These are phyloP conservation scores for Prunus kanzakura DNA, from an alignment of 306 rosid genomes.

Conservation along the genomic window DNA sequence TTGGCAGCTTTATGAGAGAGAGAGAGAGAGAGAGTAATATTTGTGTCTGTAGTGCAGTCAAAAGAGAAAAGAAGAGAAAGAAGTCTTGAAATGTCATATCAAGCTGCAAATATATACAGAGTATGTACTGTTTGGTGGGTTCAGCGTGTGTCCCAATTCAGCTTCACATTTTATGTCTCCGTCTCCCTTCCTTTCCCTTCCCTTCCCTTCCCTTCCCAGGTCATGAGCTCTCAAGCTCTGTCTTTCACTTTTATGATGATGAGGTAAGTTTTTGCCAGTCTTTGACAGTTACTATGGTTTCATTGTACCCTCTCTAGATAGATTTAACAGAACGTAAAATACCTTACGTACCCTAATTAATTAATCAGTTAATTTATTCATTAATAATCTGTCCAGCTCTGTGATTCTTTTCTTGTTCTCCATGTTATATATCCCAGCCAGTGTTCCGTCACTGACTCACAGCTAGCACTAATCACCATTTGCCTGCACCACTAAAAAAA, in stretches of 20 bases:
- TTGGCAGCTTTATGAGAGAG: slow-evolving; percentile 41
- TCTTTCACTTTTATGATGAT: slow-evolving; percentile 1
- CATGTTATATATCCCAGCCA: slow-evolving; percentile 25
- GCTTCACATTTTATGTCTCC: slow-evolving; percentile 13
- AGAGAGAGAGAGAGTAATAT: not conserved
- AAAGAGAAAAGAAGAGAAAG: not conserved
- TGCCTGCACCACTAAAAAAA: slow-evolving; percentile 19
- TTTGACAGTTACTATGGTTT: slow-evolving; percentile 9
- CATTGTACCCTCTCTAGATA: not conserved
- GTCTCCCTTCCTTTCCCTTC: not conserved
- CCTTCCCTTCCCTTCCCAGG: not conserved
- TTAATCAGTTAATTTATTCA: not conserved
- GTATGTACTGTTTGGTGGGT: slow-evolving; percentile 40
- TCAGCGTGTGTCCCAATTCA: slow-evolving; percentile 21
- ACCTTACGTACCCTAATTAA: not conserved
- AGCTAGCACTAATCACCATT: slow-evolving; percentile 31
- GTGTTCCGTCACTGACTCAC: slow-evolving; percentile 29
- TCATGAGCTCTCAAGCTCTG: not conserved
- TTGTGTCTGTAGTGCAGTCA: slow-evolving; percentile 2
- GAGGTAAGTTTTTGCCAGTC: slow-evolving; percentile 1
- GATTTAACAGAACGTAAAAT: not conserved
- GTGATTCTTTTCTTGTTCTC: slow-evolving; percentile 8
- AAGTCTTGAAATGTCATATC: slow-evolving; percentile 59
- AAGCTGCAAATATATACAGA: slow-evolving; percentile 42
- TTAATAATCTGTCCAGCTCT: not conserved